phyloP scores from a whole-genome alignment of 306 rosid species.

The Clitoria ternatea region DNA sequence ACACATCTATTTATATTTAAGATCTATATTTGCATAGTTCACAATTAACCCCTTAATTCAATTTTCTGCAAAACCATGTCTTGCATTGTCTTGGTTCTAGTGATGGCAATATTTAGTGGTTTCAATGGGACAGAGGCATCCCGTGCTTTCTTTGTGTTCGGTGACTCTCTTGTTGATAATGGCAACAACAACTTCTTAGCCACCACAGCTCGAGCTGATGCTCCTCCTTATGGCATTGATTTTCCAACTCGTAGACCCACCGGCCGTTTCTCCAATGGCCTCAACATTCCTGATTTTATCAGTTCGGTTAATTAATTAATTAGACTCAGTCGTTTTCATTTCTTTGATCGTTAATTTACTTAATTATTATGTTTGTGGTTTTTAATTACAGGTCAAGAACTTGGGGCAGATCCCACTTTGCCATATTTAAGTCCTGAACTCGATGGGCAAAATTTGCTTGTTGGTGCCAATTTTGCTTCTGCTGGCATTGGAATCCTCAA shows the following conservation, averaged over 20 bases:
- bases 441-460: slow-evolving; percentile 38
- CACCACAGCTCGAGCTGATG: slow-evolving; percentile 44
- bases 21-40: not conserved
- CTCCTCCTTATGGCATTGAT: slow-evolving; percentile 55
- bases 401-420: slow-evolving; percentile 42
- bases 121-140: slow-evolving; percentile 6
- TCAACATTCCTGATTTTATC: slow-evolving; percentile 49
- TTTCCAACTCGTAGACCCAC: slow-evolving; percentile 35
- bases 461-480: slow-evolving; percentile 67
- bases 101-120: not conserved
- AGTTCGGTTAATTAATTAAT: slow-evolving; percentile 20
- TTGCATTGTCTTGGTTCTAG: slow-evolving; percentile 7
- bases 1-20: no score
- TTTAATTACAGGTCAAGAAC: slow-evolving; percentile 33
- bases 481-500: slow-evolving; percentile 60
- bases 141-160: slow-evolving; percentile 50
- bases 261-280: slow-evolving; percentile 54
- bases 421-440: slow-evolving; percentile 57
- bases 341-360: no score
- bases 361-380: not conserved
- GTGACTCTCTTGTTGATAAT: slow-evolving; percentile 48
- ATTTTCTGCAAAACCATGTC: not conserved
- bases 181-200: slow-evolving; percentile 49
- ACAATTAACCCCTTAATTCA: not conserved
- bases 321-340: no score